Conservation (phyloP, 257 asterid species). For the Plantago elongata region DNA sequence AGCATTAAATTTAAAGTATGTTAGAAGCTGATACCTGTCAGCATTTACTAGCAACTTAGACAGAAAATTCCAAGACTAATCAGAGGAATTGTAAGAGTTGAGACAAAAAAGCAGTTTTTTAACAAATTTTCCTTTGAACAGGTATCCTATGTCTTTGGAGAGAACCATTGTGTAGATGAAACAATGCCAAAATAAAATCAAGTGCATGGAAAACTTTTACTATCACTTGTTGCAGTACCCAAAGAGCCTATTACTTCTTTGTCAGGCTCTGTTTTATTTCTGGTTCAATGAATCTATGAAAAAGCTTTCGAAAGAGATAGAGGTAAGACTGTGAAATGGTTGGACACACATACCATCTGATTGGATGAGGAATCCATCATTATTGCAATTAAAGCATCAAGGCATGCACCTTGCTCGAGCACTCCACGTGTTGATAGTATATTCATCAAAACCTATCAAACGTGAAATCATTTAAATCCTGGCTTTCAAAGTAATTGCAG, state of each 20-base stretch:
- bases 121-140: background rate
- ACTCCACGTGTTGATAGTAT: slow-evolving; percentile 77
- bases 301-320: no score
- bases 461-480: slow-evolving; percentile 16
- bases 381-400: slow-evolving; percentile 77
- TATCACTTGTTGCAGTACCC: slow-evolving; percentile 8
- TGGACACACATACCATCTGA: slow-evolving; percentile 70
- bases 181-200: background rate
- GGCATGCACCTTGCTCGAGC: slow-evolving; percentile 91
- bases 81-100: background rate
- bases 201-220: background rate
- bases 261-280: no score
- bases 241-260: no score
- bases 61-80: background rate
- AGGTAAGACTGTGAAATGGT: background rate
- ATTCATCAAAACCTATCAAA: slow-evolving; percentile 75
- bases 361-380: slow-evolving; percentile 94
- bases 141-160: slow-evolving; percentile 6
- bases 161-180: background rate
- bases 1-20: no score
- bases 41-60: background rate
- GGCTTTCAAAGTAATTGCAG: slow-evolving; percentile 12
- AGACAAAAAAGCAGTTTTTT: no score
- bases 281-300: no score
- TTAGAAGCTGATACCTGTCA: no score